phyloP scores from a whole-genome alignment of 1,284 basidiomycete genomes.

The Wallemia ichthyophaga region DNA sequence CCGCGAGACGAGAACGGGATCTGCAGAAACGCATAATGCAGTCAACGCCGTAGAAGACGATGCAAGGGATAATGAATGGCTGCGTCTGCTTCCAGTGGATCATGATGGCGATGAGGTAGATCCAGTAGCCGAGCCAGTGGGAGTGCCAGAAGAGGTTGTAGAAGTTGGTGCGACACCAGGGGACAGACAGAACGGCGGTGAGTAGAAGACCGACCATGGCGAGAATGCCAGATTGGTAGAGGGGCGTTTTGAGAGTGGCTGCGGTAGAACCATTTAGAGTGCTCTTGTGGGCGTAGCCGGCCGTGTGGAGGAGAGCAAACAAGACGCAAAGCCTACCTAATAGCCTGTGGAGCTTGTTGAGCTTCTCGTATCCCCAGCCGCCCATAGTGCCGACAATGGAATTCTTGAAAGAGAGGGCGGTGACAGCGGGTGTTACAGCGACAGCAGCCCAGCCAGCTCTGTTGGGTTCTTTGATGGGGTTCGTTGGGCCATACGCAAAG shows the following conservation, averaged over 20 bases:
- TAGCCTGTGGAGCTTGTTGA: neutral
- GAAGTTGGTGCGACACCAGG: neutral
- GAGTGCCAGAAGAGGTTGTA: neutral
- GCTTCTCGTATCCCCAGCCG: slow-evolving; percentile 1
- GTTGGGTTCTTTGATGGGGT: neutral
- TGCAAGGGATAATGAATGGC: neutral
- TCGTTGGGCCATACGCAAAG: neutral
- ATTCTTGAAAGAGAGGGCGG: neutral
- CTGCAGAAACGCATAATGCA: neutral
- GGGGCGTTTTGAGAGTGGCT: neutral
- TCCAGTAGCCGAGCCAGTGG: slow-evolving; percentile 1
- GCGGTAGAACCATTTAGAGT: neutral
- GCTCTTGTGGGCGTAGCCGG: neutral
- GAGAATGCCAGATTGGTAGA: neutral
- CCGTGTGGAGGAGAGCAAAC: neutral
- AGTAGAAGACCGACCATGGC: neutral
- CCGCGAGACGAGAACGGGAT: neutral
- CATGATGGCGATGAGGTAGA: neutral
- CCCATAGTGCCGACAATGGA: neutral
- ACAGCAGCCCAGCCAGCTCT: neutral
- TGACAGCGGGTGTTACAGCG: neutral
- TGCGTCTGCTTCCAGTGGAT: neutral
- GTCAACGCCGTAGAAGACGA: neutral
- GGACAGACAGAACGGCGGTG: neutral
- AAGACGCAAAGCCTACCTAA: neutral